phyloP scores from a whole-genome alignment of 768 basidiomycete genomes.

The Lactarius pseudohatsudake region DNA sequence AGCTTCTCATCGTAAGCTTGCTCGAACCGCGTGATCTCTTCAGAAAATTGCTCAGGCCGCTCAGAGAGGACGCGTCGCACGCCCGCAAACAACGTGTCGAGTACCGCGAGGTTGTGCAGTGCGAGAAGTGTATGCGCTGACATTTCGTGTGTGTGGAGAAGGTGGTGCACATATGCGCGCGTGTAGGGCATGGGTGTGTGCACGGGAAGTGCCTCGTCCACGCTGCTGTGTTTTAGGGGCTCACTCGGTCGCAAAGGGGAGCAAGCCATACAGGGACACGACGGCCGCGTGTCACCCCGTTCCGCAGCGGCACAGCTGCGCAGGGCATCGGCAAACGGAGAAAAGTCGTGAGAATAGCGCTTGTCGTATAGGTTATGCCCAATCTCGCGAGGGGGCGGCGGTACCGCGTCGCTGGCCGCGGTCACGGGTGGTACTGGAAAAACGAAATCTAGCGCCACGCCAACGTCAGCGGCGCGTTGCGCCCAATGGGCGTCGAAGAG shows the following conservation, averaged over 20 bases:
- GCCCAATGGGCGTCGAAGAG: conserved; percentile 77
- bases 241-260: conserved; percentile 28
- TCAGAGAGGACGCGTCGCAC: conserved; percentile 45
- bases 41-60: conserved; percentile 35
- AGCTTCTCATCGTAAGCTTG: conserved; percentile 50
- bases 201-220: conserved; percentile 35
- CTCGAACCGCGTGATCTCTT: conserved; percentile 53
- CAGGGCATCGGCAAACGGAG: conserved; percentile 48
- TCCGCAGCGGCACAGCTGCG: conserved; percentile 38
- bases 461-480: conserved; percentile 61
- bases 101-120: conserved; percentile 71
- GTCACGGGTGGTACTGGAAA: conserved; percentile 50
- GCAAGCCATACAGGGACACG: conserved; percentile 35
- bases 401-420: conserved; percentile 1
- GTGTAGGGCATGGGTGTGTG: conserved; percentile 39
- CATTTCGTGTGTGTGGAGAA: conserved; percentile 90
- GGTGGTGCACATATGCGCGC: conserved; percentile 79
- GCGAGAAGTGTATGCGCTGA: conserved; percentile 72
- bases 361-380: conserved; percentile 74
- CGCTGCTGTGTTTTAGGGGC: conserved; percentile 28
- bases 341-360: conserved; percentile 61
- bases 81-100: conserved; percentile 62
- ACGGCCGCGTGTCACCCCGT: conserved; percentile 41
- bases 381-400: conserved; percentile 40
- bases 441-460: conserved; percentile 74